Conservation (phyloP, 148 eudicot genomes). For the Vaccinium darrowii region DNA sequence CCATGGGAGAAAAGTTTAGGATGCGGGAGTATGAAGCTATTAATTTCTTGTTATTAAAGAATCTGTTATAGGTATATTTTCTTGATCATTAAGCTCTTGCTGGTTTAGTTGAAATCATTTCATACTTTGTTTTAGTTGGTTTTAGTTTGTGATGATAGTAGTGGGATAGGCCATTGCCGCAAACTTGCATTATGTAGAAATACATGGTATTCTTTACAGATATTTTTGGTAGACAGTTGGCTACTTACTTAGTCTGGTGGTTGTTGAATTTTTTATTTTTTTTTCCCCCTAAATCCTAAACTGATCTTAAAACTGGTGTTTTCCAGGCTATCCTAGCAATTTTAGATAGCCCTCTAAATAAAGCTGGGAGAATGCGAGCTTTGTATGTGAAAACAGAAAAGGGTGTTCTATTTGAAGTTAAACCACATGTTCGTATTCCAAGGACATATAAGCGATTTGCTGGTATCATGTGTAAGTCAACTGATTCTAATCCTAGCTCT, state of each 20-base stretch:
- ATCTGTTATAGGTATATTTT: not conserved
- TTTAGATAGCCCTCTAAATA: constrained; percentile 88
- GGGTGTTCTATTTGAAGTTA: constrained; percentile 83
- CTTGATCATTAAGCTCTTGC: not conserved
- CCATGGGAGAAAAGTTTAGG: not conserved
- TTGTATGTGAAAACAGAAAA: constrained; percentile 87
- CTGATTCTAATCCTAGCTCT: not conserved
- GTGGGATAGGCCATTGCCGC: not conserved
- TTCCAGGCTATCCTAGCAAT: constrained; percentile 82
- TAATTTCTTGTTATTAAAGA: not conserved
- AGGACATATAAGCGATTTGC: constrained; percentile 89
- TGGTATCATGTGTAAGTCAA: constrained; percentile 88
- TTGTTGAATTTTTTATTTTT: not conserved
- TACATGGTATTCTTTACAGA: not conserved
- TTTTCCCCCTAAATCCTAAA: not conserved
- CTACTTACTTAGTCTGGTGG: not conserved
- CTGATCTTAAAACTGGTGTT: constrained; percentile 1
- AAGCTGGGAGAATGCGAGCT: constrained; percentile 72
- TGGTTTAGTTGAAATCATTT: not conserved
- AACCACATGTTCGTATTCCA: constrained; percentile 91
- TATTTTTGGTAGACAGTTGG: not conserved
- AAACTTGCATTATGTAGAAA: not conserved
- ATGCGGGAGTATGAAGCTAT: not conserved
- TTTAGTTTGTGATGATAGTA: not conserved
- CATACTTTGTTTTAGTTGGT: not conserved